phyloP scores from a whole-genome alignment of 305 asterid species.

The Stenogyne calaminthoides region DNA sequence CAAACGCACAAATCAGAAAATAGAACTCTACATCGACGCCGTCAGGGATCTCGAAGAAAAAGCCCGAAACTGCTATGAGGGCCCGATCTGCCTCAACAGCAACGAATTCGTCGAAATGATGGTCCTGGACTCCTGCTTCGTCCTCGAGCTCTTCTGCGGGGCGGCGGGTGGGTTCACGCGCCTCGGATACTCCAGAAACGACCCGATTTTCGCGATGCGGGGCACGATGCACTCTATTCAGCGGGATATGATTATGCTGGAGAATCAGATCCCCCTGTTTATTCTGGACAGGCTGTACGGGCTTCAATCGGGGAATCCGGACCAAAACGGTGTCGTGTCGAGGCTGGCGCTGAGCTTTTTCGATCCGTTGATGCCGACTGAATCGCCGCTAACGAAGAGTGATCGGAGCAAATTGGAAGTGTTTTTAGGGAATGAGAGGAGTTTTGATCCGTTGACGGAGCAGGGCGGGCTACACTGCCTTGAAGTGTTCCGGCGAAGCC shows the following conservation, averaged over 20 bases:
- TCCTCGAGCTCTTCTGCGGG: conserved; percentile 63
- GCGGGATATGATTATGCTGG: conserved; percentile 79
- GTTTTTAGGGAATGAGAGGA: conserved; percentile 30
- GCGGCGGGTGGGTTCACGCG: conserved; percentile 54
- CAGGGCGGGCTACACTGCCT: conserved; percentile 79
- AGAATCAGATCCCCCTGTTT: conserved; percentile 66
- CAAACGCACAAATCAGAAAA: conserved; percentile 47
- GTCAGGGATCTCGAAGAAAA: conserved; percentile 53
- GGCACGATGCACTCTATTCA: conserved; percentile 71
- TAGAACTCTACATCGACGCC: conserved; percentile 49
- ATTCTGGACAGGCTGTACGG: conserved; percentile 50
- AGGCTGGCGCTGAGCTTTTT: conserved; percentile 69
- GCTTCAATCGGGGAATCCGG: conserved; percentile 49
- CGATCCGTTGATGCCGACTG: conserved; percentile 79
- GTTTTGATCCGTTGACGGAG: conserved; percentile 73
- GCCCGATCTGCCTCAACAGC: conserved; percentile 51
- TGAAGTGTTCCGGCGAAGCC: conserved; percentile 77
- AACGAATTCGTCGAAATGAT: conserved; percentile 65
- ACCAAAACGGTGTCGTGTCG: conserved; percentile 45
- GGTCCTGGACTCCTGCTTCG: conserved; percentile 62
- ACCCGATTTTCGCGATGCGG: conserved; percentile 68
- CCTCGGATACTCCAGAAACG: conserved; percentile 63
- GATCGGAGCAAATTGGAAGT: conserved; percentile 50
- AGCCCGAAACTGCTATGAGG: conserved; percentile 62
- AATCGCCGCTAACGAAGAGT: conserved; percentile 59